Conservation (phyloP, 116 monocot genomes). For the Trichopus zeylanicus region DNA sequence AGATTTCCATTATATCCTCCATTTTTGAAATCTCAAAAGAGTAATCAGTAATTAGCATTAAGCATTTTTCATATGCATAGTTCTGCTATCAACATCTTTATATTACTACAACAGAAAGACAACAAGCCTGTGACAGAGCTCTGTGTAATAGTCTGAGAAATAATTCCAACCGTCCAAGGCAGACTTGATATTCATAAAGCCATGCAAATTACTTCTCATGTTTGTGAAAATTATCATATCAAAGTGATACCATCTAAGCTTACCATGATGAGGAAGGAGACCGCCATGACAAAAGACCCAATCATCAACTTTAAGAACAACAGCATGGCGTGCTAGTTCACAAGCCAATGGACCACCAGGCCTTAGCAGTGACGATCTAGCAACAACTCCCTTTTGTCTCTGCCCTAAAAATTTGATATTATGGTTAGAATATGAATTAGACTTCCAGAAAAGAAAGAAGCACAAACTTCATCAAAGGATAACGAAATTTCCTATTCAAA, state of each 20-base stretch:
- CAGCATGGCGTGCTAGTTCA: constrained; percentile 65
- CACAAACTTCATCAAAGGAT: background rate
- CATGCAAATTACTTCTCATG: background rate
- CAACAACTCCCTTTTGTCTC: constrained; percentile 70
- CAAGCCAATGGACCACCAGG: constrained; percentile 73
- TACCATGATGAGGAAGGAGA: constrained; percentile 98
- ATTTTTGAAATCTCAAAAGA: no score
- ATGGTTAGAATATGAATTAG: constrained; percentile 50
- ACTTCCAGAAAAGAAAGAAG: background rate
- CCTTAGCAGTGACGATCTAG: constrained; percentile 77
- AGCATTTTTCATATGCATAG: background rate
- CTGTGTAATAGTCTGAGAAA: no score
- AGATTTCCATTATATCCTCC: no score
- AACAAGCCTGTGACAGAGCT: no score
- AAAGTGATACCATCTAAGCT: no score
- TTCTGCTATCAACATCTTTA: background rate
- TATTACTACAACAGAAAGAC: no score
- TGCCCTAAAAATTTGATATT: constrained; percentile 69
- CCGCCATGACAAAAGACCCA: constrained; percentile 99
- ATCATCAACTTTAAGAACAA: constrained; percentile 70
- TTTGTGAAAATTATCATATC: no score
- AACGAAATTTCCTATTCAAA: no score
- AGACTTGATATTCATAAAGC: no score
- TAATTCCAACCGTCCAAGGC: no score
- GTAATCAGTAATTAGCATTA: no score